Evolutionary conservation across 2,329 filamentous ascomycete genomes (phyloP).

Genomic region (Fusarium dimerum): DNA sequence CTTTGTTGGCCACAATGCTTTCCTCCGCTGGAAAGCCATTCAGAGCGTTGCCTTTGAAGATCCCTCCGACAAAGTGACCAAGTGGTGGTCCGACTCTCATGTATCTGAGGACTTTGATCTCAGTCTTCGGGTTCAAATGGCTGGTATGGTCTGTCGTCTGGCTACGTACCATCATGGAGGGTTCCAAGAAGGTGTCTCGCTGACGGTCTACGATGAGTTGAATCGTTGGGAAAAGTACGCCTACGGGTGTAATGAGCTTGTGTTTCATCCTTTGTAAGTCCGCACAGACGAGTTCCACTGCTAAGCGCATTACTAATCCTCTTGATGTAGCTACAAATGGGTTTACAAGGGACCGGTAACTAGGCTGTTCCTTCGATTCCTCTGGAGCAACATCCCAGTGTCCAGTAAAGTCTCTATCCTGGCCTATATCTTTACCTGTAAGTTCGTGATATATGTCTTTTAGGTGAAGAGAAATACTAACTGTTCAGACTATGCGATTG

Average conservation of each 20-base stretch:
- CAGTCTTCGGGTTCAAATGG: conserved; percentile 68
- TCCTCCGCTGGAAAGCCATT: conserved; percentile 63
- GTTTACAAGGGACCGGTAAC: conserved; percentile 64
- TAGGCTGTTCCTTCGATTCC: conserved; percentile 42
- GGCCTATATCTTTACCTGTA: conserved; percentile 65
- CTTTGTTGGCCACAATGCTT: conserved; percentile 78
- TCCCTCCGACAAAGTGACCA: conserved; percentile 52
- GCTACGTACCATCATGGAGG: conserved; percentile 68
- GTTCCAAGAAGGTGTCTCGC: conserved; percentile 73
- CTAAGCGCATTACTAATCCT: not conserved
- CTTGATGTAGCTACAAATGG: conserved; percentile 47
- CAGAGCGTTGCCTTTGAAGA: conserved; percentile 27
- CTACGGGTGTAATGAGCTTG: conserved; percentile 69
- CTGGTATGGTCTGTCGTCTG: conserved; percentile 67
- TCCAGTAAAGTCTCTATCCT: conserved; percentile 71
- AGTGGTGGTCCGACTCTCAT: conserved; percentile 74
- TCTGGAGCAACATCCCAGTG: conserved; percentile 50
- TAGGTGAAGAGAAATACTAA: not conserved
- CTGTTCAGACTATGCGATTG: conserved; percentile 61
- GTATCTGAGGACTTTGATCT: conserved; percentile 82
- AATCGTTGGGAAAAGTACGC: conserved; percentile 74
- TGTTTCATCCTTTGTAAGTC: conserved; percentile 64
- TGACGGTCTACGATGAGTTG: conserved; percentile 73
- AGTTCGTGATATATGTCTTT: not conserved
- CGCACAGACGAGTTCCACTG: no score